A percentile compares a stretch with the other conserved stretches of the same genome.
phyloP scores from a whole-genome alignment of 148 eudicot genomes.

The Nepenthes mirabilis region DNA sequence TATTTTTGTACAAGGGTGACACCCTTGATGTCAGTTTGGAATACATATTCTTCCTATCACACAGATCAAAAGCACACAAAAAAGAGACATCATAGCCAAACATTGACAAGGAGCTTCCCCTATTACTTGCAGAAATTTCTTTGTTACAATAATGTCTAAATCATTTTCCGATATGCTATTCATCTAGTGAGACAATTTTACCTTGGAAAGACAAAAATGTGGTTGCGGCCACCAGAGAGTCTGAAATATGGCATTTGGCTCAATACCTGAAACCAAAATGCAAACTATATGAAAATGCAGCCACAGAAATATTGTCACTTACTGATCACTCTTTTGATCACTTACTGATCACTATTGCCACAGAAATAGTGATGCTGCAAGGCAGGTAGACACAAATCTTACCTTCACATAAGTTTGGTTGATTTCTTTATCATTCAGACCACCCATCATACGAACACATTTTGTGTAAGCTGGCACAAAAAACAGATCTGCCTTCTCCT shows the following conservation, averaged over 20 bases:
- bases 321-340: background rate
- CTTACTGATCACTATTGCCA: too few relatives aligned
- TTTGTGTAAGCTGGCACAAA: constrained; percentile 87
- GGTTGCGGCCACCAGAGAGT: constrained; percentile 88
- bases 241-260: constrained; percentile 98
- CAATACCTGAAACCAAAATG: constrained; percentile 59
- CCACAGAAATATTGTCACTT: background rate
- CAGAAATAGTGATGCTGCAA: background rate
- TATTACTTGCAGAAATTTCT: too few relatives aligned
- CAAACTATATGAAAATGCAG: constrained; percentile 12
- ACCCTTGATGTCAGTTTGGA: too few relatives aligned
- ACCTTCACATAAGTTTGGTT: constrained; percentile 86
- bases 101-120: background rate
- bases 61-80: too few relatives aligned
- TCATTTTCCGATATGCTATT: too few relatives aligned
- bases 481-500: constrained; percentile 83
- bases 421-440: constrained; percentile 86
- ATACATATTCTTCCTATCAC: too few relatives aligned
- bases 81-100: background rate
- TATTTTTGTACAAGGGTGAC: too few relatives aligned
- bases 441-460: constrained; percentile 94
- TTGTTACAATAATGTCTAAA: background rate
- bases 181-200: constrained; percentile 7
- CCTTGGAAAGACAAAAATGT: constrained; percentile 94
- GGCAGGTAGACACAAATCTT: constrained; percentile 1